Conservation (phyloP, 2,329 filamentous ascomycete genomes). For the Fusarium kyushuense region DNA sequence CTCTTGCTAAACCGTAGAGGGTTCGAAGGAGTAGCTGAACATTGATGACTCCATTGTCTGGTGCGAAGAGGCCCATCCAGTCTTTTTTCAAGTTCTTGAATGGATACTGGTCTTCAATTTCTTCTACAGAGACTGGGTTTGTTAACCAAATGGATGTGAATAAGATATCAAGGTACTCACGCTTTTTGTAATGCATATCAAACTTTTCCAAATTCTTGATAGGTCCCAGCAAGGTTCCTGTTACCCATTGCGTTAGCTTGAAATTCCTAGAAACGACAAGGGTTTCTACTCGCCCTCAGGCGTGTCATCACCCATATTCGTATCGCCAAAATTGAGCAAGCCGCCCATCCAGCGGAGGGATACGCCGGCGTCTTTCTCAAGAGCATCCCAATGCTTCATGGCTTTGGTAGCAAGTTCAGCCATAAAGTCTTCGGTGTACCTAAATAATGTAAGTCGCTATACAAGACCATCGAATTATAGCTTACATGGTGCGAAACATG, state of each 20-base stretch:
- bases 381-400: conserved; percentile 28
- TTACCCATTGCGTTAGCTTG: accelerated
- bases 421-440: conserved; percentile 38
- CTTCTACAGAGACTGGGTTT: background rate
- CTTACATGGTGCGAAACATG: conserved; percentile 33
- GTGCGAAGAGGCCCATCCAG: conserved; percentile 22
- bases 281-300: conserved; percentile 16
- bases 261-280: accelerated
- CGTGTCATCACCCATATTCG: conserved; percentile 6
- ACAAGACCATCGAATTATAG: accelerated
- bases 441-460: background rate
- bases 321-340: conserved; percentile 37
- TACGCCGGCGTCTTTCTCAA: conserved; percentile 29
- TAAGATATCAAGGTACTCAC: background rate
- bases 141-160: background rate
- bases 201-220: conserved; percentile 11
- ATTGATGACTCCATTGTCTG: conserved; percentile 32
- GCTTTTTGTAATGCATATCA: conserved; percentile 13
- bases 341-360: conserved; percentile 33
- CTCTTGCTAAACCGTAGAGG: conserved; percentile 18
- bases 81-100: conserved; percentile 14
- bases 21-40: conserved; percentile 21
- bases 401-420: conserved; percentile 20
- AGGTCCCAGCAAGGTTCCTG: conserved; percentile 8
- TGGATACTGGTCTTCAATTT: conserved; percentile 24